Evolutionary conservation across 108 stramenopile genomes (phyloP), one percentile per base, ranked within the genome.

Genomic region (Licmophora abbreviata): DNA sequence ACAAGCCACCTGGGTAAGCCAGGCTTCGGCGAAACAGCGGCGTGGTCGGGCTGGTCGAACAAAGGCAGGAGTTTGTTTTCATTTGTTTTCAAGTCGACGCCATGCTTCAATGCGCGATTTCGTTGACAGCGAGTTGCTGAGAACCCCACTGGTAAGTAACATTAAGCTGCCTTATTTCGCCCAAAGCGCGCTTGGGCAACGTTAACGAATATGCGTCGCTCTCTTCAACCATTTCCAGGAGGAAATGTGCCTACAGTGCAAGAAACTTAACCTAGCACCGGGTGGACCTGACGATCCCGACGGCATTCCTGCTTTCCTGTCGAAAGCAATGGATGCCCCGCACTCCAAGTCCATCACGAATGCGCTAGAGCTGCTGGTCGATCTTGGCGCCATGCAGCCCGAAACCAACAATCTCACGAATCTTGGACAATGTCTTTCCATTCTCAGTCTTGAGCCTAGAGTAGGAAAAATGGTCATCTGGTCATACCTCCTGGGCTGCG

Each of bases 21-120:
- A 82, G 43, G 86, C 86, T 8, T 77, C 73, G 28, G 80, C 85
- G 28, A 86, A 77, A 41, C 96, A 97, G 64, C 60, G 96, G 26
- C 67, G 68, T 41, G 96, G 96, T 3, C 78, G 96, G 38, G 96
- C 70, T 43, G 71, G 79, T 29, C 38, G 71, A 50, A 78, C 71
- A 25, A 76, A 82, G 52, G 61, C 79, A n/a, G 85, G 81, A 0
- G 81, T 87, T 26, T 83, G 81, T 54, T 87, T 87, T 56, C 85
- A 83, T 51, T 43, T 87, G 30, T 79, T 87, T 57, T 74, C 75
- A 15, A 60, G 68, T 29, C 64, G 76, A 40, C 59, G 85, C 41
- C 64, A 74, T 44, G 32, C 60, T 22, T 64, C 43, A 8, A 66
- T 87, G 70, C 63, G 81, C 32, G 59, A 56, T 34, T 83, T 81